phyloP scores from a whole-genome alignment of 345 rosid species.

The Dimocarpus longan region DNA sequence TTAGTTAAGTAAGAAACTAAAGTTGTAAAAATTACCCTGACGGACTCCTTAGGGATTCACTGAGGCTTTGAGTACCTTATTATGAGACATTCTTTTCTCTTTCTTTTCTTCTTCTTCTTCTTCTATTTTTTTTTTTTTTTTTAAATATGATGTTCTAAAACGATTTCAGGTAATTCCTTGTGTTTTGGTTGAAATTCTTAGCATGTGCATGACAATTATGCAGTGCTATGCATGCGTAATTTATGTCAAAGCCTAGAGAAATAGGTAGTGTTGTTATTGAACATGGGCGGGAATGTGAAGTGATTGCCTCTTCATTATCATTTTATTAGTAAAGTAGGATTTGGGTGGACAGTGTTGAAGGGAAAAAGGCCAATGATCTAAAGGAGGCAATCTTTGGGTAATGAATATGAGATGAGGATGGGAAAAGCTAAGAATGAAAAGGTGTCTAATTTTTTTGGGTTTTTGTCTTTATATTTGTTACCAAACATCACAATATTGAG shows the following conservation, averaged over 20 bases:
- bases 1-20: neutral
- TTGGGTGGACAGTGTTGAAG: neutral
- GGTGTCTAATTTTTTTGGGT: neutral
- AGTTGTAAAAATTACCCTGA: neutral
- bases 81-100: neutral
- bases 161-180: neutral
- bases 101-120: too few relatives aligned
- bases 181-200: neutral
- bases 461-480: slow-evolving; percentile 9
- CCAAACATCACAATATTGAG: neutral
- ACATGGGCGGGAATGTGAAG: neutral
- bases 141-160: neutral
- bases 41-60: neutral
- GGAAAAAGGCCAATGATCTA: neutral
- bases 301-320: neutral
- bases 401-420: neutral
- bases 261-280: neutral
- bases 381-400: neutral
- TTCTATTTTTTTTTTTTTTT: too few relatives aligned
- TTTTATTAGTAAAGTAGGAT: neutral
- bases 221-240: neutral
- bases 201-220: neutral
- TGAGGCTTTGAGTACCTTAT: neutral
- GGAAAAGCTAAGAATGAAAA: neutral
- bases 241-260: neutral